These are phyloP conservation scores for Piper betle DNA, from an alignment of 164 flowering plant species.

Conservation along the genomic window DNA sequence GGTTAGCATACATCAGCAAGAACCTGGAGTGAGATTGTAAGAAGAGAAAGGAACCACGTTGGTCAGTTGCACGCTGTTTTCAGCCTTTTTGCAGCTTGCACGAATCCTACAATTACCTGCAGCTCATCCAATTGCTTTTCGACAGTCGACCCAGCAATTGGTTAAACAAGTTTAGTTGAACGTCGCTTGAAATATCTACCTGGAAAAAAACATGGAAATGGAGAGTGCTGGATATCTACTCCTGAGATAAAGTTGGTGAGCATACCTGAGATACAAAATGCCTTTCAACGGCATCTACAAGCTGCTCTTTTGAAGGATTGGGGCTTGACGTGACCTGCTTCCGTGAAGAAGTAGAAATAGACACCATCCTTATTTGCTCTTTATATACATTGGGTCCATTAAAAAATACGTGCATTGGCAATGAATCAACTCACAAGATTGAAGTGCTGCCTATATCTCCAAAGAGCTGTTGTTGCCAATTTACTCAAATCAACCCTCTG, in stretches of 20 bases:
- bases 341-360: not conserved
- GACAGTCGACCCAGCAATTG: constrained; percentile 11
- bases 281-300: constrained; percentile 76
- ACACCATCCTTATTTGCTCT: too few relatives aligned
- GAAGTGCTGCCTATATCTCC: constrained; percentile 93
- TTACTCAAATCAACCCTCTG: constrained; percentile 91
- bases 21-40: not conserved
- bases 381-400: too few relatives aligned
- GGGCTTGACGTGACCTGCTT: constrained; percentile 59
- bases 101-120: constrained; percentile 87
- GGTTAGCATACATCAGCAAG: constrained; percentile 5
- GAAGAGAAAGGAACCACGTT: not conserved
- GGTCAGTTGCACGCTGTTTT: constrained; percentile 67
- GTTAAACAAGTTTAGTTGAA: not conserved
- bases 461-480: constrained; percentile 67
- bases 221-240: not conserved
- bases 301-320: constrained; percentile 82
- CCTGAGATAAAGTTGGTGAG: not conserved
- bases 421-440: constrained; percentile 56
- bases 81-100: constrained; percentile 72
- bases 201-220: not conserved
- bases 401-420: not conserved
- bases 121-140: constrained; percentile 92
- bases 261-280: constrained; percentile 93
- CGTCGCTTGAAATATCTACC: not conserved